These are phyloP conservation scores for Candida chauliodis DNA, from an alignment of 805 yeast species.

Conservation along the genomic window DNA sequence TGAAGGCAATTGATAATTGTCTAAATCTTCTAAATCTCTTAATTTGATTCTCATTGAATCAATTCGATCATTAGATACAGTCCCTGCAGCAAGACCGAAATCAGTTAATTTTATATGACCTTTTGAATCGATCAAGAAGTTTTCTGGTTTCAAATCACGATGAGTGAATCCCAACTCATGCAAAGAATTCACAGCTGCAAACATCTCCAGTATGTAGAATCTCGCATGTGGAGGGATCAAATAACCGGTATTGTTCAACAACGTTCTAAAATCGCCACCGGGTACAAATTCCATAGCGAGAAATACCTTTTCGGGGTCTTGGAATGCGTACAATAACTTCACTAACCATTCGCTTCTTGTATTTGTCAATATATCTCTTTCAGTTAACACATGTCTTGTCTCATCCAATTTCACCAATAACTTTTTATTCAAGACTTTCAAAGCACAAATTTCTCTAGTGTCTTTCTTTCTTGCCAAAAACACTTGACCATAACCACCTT, in stretches of 20 bases:
- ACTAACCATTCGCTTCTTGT: slow-evolving; percentile 96
- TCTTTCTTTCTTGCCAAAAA: slow-evolving; percentile 91
- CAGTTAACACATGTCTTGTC: slow-evolving; percentile 92
- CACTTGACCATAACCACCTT: slow-evolving; percentile 99
- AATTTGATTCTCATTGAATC: slow-evolving; percentile 81
- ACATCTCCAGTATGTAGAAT: slow-evolving; percentile 94
- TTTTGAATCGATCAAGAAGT: slow-evolving; percentile 80
- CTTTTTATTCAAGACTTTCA: slow-evolving; percentile 86
- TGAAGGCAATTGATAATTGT: slow-evolving; percentile 51
- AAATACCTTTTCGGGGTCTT: slow-evolving; percentile 83
- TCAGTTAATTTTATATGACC: slow-evolving; percentile 95
- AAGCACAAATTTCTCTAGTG: slow-evolving; percentile 91
- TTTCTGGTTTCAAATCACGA: slow-evolving; percentile 94
- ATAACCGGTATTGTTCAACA: slow-evolving; percentile 88
- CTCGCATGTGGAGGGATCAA: slow-evolving; percentile 93
- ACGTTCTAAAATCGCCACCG: slow-evolving; percentile 96
- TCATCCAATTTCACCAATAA: slow-evolving; percentile 86
- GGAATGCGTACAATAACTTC: slow-evolving; percentile 89
- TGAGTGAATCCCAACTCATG: slow-evolving; percentile 96
- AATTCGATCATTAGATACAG: slow-evolving; percentile 86
- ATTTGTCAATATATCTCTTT: slow-evolving; percentile 94
- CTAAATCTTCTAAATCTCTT: slow-evolving; percentile 67
- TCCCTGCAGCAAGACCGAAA: slow-evolving; percentile 96
- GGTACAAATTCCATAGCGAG: slow-evolving; percentile 99
- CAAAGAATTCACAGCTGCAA: slow-evolving; percentile 86